Evolutionary conservation across 2,329 filamentous ascomycete species (phyloP), one percentile per base, ranked within the genome.

Genomic region (Nannizziopsis arthrosporioides): DNA sequence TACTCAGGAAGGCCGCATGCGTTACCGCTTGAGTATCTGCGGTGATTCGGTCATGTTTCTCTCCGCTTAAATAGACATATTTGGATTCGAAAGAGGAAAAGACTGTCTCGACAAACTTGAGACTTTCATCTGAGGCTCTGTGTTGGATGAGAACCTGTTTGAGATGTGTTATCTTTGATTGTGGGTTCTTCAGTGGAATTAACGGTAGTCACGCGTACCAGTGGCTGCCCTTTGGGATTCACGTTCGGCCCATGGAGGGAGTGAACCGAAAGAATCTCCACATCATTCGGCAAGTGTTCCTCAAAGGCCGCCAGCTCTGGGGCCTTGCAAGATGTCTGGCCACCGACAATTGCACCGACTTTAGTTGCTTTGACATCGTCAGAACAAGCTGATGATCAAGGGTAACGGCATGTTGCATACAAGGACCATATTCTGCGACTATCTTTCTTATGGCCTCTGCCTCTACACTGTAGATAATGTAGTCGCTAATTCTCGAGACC

Each of bases 21-120:
- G 92, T 98, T 42, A 98, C 92, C 27, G 92, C 92, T 68, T 98
- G 92, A 1, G 92, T 98, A 68, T 98, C 92, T 52, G 92, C 92
- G 1, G 92, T 98, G 67, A 98, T 98, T 53, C 87, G 85, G 67
- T 98, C 92, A 65, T 98, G 92, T 66, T 89, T 81, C 51, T 80
- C 77, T 12, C 89, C 89, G 0, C 85, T 84, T 51, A 98, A 82
- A 63, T 90, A 81, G 51, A 98, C 92, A 58, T 85, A 79, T 65
- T 87, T 90, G 40, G 87, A 94, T 22, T 78, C 73, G 45, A 98
- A 81, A 63, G 88, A 94, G 27, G 81, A 78, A 31, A 98, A 78
- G 47, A 94, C 83, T 3, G 75, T 67, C 63, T 94, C 81, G 44
- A 96, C 87, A 56, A 92, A 85, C 49, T 71, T 68, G 50, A 94